Evolutionary conservation across 1,284 basidiomycete species (phyloP), one percentile per base, ranked within the genome.

Genomic region (Cutaneotrichosporon dermatis): DNA sequence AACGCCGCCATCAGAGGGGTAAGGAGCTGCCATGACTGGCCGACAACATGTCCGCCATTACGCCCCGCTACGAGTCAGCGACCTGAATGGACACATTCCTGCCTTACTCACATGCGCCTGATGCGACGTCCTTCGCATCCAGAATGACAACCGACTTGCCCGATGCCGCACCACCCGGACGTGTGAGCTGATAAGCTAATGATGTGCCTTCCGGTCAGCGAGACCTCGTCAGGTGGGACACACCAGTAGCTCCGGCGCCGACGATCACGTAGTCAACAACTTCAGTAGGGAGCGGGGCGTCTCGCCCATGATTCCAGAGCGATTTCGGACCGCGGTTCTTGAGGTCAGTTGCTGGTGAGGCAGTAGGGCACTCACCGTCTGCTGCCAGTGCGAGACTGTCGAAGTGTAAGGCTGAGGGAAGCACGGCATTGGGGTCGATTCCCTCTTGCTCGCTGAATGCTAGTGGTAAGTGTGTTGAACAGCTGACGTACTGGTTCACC

Each of bases 21-120:
- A 15, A 64, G 65, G 10, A 66, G 39, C 12, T 54, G 54, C 58
- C 71, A 74, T 1, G 66, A 62, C 40, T 57, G 65, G 1, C 72
- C 71, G 1, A 68, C 69, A 37, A 73, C 61, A 50, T 75, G 73
- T 11, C 74, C 74, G n/a, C 74, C 76, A 55, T 77, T 75, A 11
- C 75, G 61, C 2, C 75, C 75, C 12, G 54, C 54, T 42, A 35
- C 9, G 33, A 11, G 48, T 56, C 54, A 50, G 40, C 25, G 6
- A 4, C n/a, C n/a, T n/a, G n/a, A n/a, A n/a, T n/a, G n/a, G n/a
- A n/a, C n/a, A n/a, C 25, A 25, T 3, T 25, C 25, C 25, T n/a
- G n/a, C 25, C 25, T 2, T 25, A 56, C 71, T 60, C 42, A 75
- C 73, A 69, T 4, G 74, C 74, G 5, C 74, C 71, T 3, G 68